Evolutionary conservation across 2,329 filamentous ascomycete species (phyloP), one percentile per base, ranked within the genome.

Genomic region (Nothomitra cinnamomea): DNA sequence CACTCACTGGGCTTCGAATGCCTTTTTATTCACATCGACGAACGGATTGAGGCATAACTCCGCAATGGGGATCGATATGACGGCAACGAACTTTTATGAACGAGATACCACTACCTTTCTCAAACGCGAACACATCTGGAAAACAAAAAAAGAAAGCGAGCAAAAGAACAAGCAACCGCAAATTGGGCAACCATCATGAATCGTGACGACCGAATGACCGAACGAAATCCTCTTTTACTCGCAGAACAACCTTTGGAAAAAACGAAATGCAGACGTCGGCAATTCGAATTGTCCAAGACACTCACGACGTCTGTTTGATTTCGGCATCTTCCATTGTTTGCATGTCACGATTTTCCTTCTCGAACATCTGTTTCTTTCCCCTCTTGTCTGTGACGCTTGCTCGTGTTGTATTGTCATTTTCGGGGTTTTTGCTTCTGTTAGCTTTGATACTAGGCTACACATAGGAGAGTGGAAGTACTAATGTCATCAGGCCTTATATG

Each of bases 121-220:
- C 28, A 32, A n/a, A 32, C 28, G 10, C 28, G 28, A 4, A 10
- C 4, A 32, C 28, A 32, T 10, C 15, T 32, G 1, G n/a, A 32
- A n/a, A 47, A 21, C 25, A 21, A 28, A 49, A 49, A 49, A 49
- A 49, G 24, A 32, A 17, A 49, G 45, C 45, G 45, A 49, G 25
- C 45, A 49, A 48, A 49, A 32, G 28, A 32, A 32, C 28, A 28
- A 35, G 32, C 45, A 49, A 49, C 45, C 45, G 45, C 45, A 49
- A 32, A 49, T 32, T 49, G 45, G 45, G 45, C 45, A 49, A 49
- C 45, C 45, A 49, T 49, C 24, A 49, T 49, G 45, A 49, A 49
- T 49, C 45, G 45, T 28, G 45, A 49, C 45, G 45, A 49, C 45
- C 45, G 45, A 49, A 49, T 49, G 45, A 49, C 28, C 45, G 45